Evolutionary conservation across 2,329 filamentous ascomycete species (phyloP), one percentile per base, ranked within the genome.

Genomic region (Claviceps lovelessii): DNA sequence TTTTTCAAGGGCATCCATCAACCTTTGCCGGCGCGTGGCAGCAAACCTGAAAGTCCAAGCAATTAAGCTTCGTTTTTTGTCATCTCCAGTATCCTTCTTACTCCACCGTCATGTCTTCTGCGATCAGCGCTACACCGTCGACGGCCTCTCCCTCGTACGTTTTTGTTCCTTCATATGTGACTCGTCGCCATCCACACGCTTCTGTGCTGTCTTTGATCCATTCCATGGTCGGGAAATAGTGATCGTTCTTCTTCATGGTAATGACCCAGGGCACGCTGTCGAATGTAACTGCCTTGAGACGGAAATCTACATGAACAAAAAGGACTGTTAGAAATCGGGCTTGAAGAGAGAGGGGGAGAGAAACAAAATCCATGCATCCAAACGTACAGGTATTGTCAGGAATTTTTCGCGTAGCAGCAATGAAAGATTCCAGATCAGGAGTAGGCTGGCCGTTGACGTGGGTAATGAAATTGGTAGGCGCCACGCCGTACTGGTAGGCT

Each of bases 161-260:
- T 58, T 76, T 72, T 50, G 72, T 76, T 61, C 74, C 75, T 62
- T 83, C 80, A 59, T 85, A 84, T 4, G 81, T 81, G 23, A 82
- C 73, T 42, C 82, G 73, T 54, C 75, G 75, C 83, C 83, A 86
- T 51, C 81, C 81, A 58, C 77, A 81, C 1, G 75, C 69, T 58
- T 81, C 79, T 7, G 70, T 70, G 15, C 70, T 65, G 59, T 85
- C 82, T 67, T 84, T 85, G 68, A 82, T 78, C 76, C 81, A 84
- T 63, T 86, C 83, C 68, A 81, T 79, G 0, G 81, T 85, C 0
- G 83, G 83, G 70, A 86, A 86, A 68, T 98, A 98, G 70, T 98
- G 93, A 67, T 98, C 91, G 63, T 96, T 96, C 80, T 97, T 97
- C 83, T 98, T 98, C 88, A 98, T 95, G 9, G 93, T 98, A 44